Evolutionary conservation across 2,329 filamentous ascomycete species (phyloP), one percentile per base, ranked within the genome.

Genomic region (Xenoacremonium recifei): DNA sequence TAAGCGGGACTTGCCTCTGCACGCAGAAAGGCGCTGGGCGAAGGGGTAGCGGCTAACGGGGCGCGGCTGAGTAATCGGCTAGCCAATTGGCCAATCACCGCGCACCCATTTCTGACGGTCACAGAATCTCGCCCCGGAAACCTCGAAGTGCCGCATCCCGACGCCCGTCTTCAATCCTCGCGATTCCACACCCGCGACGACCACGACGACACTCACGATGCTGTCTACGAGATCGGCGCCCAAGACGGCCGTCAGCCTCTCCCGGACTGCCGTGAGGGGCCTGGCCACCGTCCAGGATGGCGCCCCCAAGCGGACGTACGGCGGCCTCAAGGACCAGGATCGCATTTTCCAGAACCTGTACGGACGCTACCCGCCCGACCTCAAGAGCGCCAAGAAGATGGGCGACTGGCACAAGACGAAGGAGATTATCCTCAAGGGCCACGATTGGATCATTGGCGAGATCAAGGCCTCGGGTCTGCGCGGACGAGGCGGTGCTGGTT

Each of bases 391-490:
- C 40, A 91, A 89, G 84, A 96, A 95, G 74, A 95, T 95, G 79
- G 93, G 93, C 58, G 93, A 97, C 70, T 99, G 93, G 93, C 83
- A 99, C 76, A 96, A 95, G 80, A 99, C 93, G 42, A 99, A 99
- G 80, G 93, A 99, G 68, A 99, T 99, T 44, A 70, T 99, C 45
- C 73, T 89, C 57, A 99, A 99, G 79, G 93, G 93, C 42, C 89
- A 99, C 71, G 92, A 99, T 61, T 99, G 93, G 88, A 95, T 99
- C 68, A 97, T 99, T 62, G 85, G 86, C 55, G 93, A 99, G 72
- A 82, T 99, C 72, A 99, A 99, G 80, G 83, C 91, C 20, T 99
- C 93, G 11, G 93, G 93, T 60, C 82, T 99, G 51, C 84, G 93
- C 70, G 93, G 93, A 59, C 87, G 93, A 74, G 93, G 93, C 71